Conservation (phyloP, 2,329 filamentous ascomycete genomes). For the Talaromyces sp. region DNA sequence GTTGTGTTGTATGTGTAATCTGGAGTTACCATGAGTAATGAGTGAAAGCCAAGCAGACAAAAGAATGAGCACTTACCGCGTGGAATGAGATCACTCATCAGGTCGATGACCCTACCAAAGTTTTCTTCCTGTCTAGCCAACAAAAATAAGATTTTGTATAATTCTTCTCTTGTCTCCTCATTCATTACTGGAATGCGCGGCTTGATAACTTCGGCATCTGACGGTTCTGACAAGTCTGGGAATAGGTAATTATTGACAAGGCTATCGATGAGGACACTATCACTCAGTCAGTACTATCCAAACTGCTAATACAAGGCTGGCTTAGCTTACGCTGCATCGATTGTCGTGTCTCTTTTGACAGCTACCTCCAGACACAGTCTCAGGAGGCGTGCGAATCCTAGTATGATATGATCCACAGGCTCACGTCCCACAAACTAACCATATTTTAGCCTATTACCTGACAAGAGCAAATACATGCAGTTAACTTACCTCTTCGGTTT, state of each 20-base stretch:
- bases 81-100: slow-evolving; percentile 52
- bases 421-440: slow-evolving; percentile 47
- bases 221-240: slow-evolving; percentile 48
- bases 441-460: slow-evolving; percentile 15
- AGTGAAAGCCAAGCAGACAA: background rate
- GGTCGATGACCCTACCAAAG: slow-evolving; percentile 52
- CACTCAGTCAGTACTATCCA: slow-evolving; percentile 1
- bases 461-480: background rate
- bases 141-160: slow-evolving; percentile 60
- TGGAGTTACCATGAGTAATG: slow-evolving; percentile 9
- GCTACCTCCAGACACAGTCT: slow-evolving; percentile 42
- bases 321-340: slow-evolving; percentile 35
- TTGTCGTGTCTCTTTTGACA: slow-evolving; percentile 29
- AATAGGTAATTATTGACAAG: slow-evolving; percentile 67
- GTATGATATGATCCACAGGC: slow-evolving; percentile 41
- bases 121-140: slow-evolving; percentile 53
- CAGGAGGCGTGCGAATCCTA: slow-evolving; percentile 45
- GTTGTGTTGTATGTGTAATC: slow-evolving; percentile 62
- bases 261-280: slow-evolving; percentile 45
- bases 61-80: slow-evolving; percentile 36
- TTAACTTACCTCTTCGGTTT: slow-evolving; percentile 40
- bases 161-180: slow-evolving; percentile 53
- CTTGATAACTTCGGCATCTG: slow-evolving; percentile 25
- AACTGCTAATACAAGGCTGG: background rate
- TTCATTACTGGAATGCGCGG: slow-evolving; percentile 52